A percentile compares a stretch with the other conserved stretches of the same genome.
Evolutionary conservation across 805 yeast genomes (phyloP).

Genomic region (Sugiyamaella valdiviana): DNA sequence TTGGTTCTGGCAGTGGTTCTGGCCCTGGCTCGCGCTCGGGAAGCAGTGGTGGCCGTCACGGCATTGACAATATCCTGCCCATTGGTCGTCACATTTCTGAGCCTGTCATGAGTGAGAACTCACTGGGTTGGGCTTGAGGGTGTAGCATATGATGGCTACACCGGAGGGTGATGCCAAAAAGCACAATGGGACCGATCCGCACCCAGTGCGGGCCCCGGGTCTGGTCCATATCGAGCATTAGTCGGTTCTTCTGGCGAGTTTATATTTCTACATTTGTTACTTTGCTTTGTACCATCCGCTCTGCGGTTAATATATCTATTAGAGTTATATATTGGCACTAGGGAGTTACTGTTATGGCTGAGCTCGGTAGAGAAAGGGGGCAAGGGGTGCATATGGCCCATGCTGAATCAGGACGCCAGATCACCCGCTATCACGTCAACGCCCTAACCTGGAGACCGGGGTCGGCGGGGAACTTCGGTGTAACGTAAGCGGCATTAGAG

Average conservation of each 20-base stretch:
- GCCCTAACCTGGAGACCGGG: neutral
- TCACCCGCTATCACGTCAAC: neutral
- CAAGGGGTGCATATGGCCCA: no score
- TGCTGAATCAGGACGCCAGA: no score
- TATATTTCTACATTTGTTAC: neutral
- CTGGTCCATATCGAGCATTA: neutral
- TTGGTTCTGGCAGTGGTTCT: constrained; percentile 6
- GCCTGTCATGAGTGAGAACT: constrained; percentile 37
- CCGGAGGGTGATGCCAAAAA: neutral
- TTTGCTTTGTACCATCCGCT: neutral
- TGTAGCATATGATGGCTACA: neutral
- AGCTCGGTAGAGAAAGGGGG: no score
- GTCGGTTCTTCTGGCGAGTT: neutral
- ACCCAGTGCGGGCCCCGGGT: neutral
- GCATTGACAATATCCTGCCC: constrained; percentile 16
- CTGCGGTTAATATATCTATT: neutral
- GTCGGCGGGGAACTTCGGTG: no score
- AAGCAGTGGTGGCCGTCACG: constrained; percentile 13
- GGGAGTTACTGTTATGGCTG: no score
- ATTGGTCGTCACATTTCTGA: constrained; percentile 31
- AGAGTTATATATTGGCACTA: no score
- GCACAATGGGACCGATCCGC: neutral
- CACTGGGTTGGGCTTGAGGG: constrained; percentile 35
- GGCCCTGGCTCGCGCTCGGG: constrained; percentile 7
- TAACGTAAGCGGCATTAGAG: no score